These are phyloP conservation scores for Zoysia japonica DNA, from an alignment of 176 grass and related monocot species.

Conservation along the genomic window DNA sequence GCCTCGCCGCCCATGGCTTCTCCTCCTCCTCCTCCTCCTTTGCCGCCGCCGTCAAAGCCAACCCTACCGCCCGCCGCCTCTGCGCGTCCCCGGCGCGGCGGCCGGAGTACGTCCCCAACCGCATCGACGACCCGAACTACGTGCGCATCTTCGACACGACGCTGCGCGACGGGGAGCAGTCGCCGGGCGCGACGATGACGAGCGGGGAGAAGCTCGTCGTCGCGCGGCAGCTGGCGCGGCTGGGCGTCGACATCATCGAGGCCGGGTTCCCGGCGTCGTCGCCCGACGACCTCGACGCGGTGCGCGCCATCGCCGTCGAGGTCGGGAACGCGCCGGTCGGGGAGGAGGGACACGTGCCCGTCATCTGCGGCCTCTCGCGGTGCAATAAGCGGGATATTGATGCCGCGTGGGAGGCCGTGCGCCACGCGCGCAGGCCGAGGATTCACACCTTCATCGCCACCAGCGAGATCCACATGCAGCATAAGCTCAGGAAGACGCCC, in stretches of 20 bases:
- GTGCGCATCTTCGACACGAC: constrained; percentile 95
- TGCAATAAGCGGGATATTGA: constrained; percentile 78
- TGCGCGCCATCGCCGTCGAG: constrained; percentile 86
- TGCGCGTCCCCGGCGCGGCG: constrained; percentile 26
- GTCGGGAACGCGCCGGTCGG: constrained; percentile 64
- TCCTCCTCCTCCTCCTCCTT: not conserved
- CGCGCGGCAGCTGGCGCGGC: constrained; percentile 72
- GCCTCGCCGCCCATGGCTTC: constrained; percentile 29
- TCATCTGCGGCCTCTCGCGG: constrained; percentile 81
- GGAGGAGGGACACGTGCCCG: constrained; percentile 64
- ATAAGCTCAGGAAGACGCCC: constrained; percentile 67
- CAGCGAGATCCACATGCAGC: constrained; percentile 87
- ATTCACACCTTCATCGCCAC: constrained; percentile 91
- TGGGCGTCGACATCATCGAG: constrained; percentile 95
- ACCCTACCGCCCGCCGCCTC: constrained; percentile 16
- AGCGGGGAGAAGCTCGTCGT: constrained; percentile 81
- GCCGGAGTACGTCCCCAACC: constrained; percentile 53
- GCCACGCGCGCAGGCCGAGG: constrained; percentile 61
- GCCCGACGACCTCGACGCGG: constrained; percentile 91
- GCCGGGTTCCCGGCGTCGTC: constrained; percentile 84
- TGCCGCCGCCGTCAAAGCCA: not conserved
- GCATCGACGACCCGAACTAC: constrained; percentile 76
- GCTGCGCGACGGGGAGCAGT: constrained; percentile 89
- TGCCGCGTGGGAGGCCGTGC: constrained; percentile 92
- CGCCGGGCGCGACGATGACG: constrained; percentile 88